Conservation (phyloP, 139 green algal species). For the Nannochloris sp. region DNA sequence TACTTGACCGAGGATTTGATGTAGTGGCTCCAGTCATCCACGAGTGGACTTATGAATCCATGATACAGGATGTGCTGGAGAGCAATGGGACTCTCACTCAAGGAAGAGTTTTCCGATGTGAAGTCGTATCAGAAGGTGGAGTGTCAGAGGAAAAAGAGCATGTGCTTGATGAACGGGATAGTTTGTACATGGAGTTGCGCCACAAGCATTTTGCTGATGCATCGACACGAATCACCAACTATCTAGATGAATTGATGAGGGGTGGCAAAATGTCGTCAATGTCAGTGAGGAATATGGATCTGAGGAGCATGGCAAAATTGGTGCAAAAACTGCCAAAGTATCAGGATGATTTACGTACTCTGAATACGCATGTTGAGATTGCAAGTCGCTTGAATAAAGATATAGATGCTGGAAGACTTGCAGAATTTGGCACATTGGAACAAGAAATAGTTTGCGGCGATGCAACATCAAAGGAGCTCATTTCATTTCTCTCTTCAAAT, state of each 20-base stretch:
- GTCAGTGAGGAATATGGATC: conserved; percentile 22
- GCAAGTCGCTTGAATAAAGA: conserved; percentile 50
- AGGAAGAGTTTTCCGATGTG: conserved; percentile 58
- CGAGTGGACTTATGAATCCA: conserved; percentile 95
- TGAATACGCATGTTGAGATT: conserved; percentile 82
- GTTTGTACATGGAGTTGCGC: conserved; percentile 69
- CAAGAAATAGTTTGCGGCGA: conserved; percentile 95
- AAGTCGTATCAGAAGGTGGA: conserved; percentile 38
- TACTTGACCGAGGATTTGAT: conserved; percentile 77
- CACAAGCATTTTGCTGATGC: conserved; percentile 87
- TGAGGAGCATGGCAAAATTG: conserved; percentile 53
- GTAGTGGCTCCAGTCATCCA: conserved; percentile 92
- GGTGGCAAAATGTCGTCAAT: not conserved
- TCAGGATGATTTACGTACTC: conserved; percentile 64
- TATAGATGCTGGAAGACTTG: conserved; percentile 56
- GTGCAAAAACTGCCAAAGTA: conserved; percentile 79
- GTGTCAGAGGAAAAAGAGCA: conserved; percentile 60
- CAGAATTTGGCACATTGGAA: conserved; percentile 80
- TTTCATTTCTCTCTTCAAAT: conserved; percentile 51
- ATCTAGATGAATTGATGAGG: conserved; percentile 46
- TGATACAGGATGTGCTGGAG: conserved; percentile 82
- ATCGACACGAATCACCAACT: conserved; percentile 16
- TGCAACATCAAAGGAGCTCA: conserved; percentile 81
- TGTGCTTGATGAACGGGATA: conserved; percentile 68
- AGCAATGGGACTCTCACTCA: conserved; percentile 31